Evolutionary conservation across 305 asterid species (phyloP).

Genomic region (Ruellia speciosa): DNA sequence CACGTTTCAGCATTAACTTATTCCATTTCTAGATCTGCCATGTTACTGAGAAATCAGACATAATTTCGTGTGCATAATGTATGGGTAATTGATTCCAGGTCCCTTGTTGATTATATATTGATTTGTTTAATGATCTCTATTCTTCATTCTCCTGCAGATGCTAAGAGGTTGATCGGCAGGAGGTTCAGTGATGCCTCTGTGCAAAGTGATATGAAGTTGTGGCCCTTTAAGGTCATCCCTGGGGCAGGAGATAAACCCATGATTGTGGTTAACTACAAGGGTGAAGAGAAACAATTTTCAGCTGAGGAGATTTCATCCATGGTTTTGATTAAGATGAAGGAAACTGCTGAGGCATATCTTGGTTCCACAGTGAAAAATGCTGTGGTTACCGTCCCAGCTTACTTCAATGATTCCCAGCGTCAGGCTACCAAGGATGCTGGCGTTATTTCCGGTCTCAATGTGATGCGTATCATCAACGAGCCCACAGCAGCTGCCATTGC

Average conservation of each 20-base stretch:
- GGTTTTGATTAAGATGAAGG: slow-evolving; percentile 78
- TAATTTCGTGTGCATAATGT: too few species aligned
- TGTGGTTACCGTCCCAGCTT: slow-evolving; percentile 72
- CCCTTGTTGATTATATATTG: too few species aligned
- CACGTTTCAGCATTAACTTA: too few species aligned
- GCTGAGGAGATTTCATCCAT: slow-evolving; percentile 85
- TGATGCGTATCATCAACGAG: slow-evolving; percentile 70
- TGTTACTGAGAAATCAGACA: too few species aligned
- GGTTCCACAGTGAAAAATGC: slow-evolving; percentile 63
- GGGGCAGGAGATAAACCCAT: slow-evolving; percentile 81
- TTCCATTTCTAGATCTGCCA: too few species aligned
- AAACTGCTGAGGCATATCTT: slow-evolving; percentile 67
- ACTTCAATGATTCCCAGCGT: slow-evolving; percentile 72
- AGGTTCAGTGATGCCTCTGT: slow-evolving; percentile 60
- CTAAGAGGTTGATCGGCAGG: slow-evolving; percentile 78
- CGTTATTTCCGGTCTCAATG: slow-evolving; percentile 67
- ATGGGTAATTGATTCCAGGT: too few species aligned
- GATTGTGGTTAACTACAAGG: slow-evolving; percentile 65
- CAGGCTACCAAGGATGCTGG: slow-evolving; percentile 82
- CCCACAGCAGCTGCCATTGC: slow-evolving; percentile 87
- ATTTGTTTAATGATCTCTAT: background rate
- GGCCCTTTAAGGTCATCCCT: slow-evolving; percentile 73
- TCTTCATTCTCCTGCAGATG: slow-evolving; percentile 36
- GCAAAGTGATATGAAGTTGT: slow-evolving; percentile 62
- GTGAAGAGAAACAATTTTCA: slow-evolving; percentile 74